Evolutionary conservation across 371 early-diverging fungal genomes (phyloP), one percentile per base, ranked within the genome.

Genomic region (Dipsacomyces acuminosporus): DNA sequence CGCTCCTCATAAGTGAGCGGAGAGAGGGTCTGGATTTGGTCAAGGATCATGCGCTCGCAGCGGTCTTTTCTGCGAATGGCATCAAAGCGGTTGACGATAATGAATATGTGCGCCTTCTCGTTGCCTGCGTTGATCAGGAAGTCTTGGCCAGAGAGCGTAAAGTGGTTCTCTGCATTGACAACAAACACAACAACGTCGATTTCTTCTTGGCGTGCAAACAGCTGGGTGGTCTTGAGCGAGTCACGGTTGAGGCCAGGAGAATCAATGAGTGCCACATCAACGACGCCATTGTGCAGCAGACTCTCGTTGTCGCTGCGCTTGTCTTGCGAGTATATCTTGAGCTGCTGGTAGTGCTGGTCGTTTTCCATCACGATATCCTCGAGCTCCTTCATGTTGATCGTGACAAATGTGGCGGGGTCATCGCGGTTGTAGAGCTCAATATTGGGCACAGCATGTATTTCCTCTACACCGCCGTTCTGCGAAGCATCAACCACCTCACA

Each of bases 131-230:
- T 92, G 70, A 82, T 80, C 64, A 98, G 77, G 74, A 98, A 98
- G 77, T 98, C 93, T 53, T 88, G 87, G 40, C 93, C 94, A 44
- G 94, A 94, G 33, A 96, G 83, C 2, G 98, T 98, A 64, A 98
- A 96, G 72, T 96, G 96, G 65, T 98, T 96, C 70, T 94, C 97
- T 17, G 98, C 96, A 64, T 92, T 92, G 42, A 98, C 95, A 14
- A 96, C 93, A 82, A 98, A 98, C 9, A 98, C 91, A 45, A 98
- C 89, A 8, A 95, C 96, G 64, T 98, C 98, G 65, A 98, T 98
- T 67, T 95, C 95, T 64, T 95, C 93, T 75, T 96, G 96, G 50
- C 93, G 87, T 11, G 96, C 89, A 82, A 96, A 94, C 3, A 96
- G 80, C 45, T 91, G 85, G 9, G 90, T 95, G 20, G 98, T 98